A percentile compares a stretch with the other conserved stretches of the same genome.
Conservation (phyloP, 1,139 yeast genomes). For the Starmera stellimalicola region DNA sequence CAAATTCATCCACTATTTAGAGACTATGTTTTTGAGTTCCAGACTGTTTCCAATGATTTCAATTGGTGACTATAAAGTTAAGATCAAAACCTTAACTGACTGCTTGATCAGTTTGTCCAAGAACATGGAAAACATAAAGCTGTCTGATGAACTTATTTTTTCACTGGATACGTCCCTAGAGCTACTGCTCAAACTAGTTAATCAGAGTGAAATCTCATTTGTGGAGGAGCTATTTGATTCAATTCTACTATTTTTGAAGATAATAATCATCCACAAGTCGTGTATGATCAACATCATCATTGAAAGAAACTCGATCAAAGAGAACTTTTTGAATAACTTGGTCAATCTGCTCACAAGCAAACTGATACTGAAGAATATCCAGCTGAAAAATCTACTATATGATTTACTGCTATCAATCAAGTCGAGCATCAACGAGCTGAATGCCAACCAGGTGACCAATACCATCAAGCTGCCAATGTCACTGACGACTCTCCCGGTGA, state of each 20-base stretch:
- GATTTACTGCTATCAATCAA: conserved; percentile 55
- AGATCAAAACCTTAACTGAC: conserved; percentile 11
- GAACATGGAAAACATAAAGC: conserved; percentile 5
- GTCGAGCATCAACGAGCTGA: conserved; percentile 17
- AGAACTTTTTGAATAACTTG: conserved; percentile 30
- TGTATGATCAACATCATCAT: conserved; percentile 24
- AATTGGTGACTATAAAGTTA: conserved; percentile 11
- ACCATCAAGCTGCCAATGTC: conserved; percentile 15
- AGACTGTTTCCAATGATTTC: conserved; percentile 34
- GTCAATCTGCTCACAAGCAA: conserved; percentile 36
- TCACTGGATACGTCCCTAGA: conserved; percentile 17
- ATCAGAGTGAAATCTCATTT: conserved; percentile 11
- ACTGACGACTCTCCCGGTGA: conserved; percentile 14
- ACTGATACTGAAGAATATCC: conserved; percentile 25
- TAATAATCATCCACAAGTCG: conserved; percentile 50
- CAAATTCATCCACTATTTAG: conserved; percentile 27
- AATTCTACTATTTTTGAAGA: conserved; percentile 39
- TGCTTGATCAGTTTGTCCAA: conserved; percentile 13
- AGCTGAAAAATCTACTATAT: conserved; percentile 46
- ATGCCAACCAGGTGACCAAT: conserved; percentile 7
- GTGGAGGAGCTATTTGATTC: conserved; percentile 20
- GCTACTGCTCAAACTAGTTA: conserved; percentile 12
- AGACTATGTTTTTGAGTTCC: conserved; percentile 33
- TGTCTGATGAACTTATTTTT: conserved; percentile 17
- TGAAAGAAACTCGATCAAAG: conserved; percentile 20